Percentiles rank a stretch among this genome's conserved stretches.
Evolutionary conservation across 495 filamentous ascomycete species (phyloP).

Genomic region (Aspergillus nidulans): DNA sequence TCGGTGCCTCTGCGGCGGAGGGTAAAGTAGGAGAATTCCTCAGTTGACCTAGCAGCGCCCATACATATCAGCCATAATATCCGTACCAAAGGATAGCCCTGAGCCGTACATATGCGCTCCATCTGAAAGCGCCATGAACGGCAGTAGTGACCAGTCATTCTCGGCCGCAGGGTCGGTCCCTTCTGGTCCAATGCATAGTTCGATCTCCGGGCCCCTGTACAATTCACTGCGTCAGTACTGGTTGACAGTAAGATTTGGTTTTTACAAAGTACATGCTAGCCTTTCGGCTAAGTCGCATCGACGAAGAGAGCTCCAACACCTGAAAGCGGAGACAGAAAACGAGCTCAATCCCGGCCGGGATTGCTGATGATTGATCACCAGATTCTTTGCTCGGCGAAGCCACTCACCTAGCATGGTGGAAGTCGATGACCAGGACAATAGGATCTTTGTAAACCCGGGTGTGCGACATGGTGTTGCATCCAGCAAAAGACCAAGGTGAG

Average conservation of each 20-base stretch:
- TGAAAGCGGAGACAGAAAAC: neutral
- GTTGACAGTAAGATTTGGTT: neutral
- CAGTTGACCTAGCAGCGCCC: slow-evolving; percentile 55
- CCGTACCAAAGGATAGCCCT: slow-evolving; percentile 1
- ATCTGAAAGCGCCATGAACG: slow-evolving; percentile 97
- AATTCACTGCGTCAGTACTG: slow-evolving; percentile 1
- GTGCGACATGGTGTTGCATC: slow-evolving; percentile 31
- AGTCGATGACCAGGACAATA: slow-evolving; percentile 88
- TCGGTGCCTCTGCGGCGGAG: slow-evolving; percentile 64
- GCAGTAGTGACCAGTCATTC: slow-evolving; percentile 88
- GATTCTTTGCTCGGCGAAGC: neutral
- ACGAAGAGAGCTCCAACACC: neutral
- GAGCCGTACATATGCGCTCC: slow-evolving; percentile 81
- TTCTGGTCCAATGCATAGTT: slow-evolving; percentile 82
- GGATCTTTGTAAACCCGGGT: slow-evolving; percentile 35
- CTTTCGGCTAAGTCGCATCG: neutral
- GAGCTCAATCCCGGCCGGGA: neutral
- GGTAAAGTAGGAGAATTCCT: slow-evolving; percentile 99
- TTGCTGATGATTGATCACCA: neutral
- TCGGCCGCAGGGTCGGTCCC: slow-evolving; percentile 74
- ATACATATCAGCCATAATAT: neutral
- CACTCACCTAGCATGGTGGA: slow-evolving; percentile 83
- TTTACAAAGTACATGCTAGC: neutral
- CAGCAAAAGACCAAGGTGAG: slow-evolving; percentile 1
- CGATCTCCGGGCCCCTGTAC: slow-evolving; percentile 84